Percentiles rank a stretch among this genome's conserved stretches.
Evolutionary conservation across 2,329 filamentous ascomycete species (phyloP).

Genomic region (Diplodia seriata): DNA sequence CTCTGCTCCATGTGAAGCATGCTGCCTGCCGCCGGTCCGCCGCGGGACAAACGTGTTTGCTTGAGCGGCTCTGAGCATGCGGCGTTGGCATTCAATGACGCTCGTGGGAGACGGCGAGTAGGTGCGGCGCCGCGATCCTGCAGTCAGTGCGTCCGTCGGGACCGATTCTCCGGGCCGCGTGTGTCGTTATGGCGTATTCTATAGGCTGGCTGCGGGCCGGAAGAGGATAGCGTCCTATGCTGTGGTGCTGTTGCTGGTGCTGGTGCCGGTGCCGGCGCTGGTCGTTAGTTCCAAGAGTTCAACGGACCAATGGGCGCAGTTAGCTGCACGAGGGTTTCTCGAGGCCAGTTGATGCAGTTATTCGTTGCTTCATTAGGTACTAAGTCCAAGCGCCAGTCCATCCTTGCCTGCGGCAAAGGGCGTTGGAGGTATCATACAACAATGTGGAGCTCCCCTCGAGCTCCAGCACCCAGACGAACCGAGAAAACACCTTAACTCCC

Average conservation of each 20-base stretch:
- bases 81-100: not conserved
- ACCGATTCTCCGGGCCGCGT: not conserved
- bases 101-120: not conserved
- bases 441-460: constrained; percentile 14
- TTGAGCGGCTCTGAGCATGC: not conserved
- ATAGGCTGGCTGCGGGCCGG: not conserved
- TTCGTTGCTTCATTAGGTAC: constrained; percentile 32
- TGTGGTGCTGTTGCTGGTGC: not conserved
- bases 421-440: constrained; percentile 32
- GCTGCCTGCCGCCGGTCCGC: not conserved
- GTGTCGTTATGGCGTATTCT: not conserved
- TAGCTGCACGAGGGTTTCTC: constrained; percentile 26
- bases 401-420: constrained; percentile 34
- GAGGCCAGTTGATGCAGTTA: constrained; percentile 24
- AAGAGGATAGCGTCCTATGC: not conserved
- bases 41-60: constrained; percentile 1
- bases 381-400: constrained; percentile 30
- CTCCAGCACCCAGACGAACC: constrained; percentile 18
- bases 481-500: constrained; percentile 30
- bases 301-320: constrained; percentile 22
- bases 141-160: constrained; percentile 5
- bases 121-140: constrained; percentile 5
- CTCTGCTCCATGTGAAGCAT: constrained; percentile 9
- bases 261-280: not conserved
- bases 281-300: constrained; percentile 1